These are phyloP conservation scores for Dimocarpus longan DNA, from an alignment of 345 rosid genomes.

Conservation along the genomic window DNA sequence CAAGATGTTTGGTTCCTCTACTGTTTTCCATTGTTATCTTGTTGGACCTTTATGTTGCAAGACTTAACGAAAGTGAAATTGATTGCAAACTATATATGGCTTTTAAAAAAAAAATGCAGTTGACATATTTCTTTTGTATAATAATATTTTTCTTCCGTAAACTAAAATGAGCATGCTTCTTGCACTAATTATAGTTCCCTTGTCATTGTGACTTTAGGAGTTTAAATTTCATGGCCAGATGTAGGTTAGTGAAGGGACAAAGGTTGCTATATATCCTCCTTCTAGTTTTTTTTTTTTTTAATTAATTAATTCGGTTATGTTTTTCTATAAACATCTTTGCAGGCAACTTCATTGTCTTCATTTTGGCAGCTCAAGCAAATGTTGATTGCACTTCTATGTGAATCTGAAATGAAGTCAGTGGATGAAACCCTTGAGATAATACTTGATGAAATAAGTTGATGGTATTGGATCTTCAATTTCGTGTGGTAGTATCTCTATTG, in stretches of 20 bases:
- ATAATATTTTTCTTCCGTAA: too few relatives aligned
- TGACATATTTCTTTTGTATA: too few relatives aligned
- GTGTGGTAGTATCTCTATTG: too few relatives aligned
- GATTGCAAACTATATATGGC: too few relatives aligned
- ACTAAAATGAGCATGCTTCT: background rate
- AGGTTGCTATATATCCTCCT: background rate
- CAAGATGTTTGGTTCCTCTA: background rate
- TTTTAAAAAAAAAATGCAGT: too few relatives aligned
- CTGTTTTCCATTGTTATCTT: background rate
- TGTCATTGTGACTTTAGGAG: background rate
- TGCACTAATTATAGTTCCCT: background rate
- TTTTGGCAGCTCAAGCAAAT: conserved; percentile 93
- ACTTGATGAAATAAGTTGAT: conserved; percentile 75
- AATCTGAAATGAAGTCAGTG: too few relatives aligned
- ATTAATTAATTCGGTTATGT: conserved; percentile 22
- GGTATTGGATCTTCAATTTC: background rate
- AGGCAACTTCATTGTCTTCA: conserved; percentile 31
- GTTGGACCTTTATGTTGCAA: background rate
- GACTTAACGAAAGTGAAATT: background rate
- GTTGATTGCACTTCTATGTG: conserved; percentile 98
- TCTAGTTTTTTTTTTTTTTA: background rate
- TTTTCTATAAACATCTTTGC: conserved; percentile 20
- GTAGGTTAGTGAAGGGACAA: background rate
- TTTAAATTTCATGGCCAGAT: background rate
- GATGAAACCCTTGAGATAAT: too few relatives aligned